These are phyloP conservation scores for Leccinum subrobustum DNA, from an alignment of 1,284 basidiomycete species.

Conservation along the genomic window DNA sequence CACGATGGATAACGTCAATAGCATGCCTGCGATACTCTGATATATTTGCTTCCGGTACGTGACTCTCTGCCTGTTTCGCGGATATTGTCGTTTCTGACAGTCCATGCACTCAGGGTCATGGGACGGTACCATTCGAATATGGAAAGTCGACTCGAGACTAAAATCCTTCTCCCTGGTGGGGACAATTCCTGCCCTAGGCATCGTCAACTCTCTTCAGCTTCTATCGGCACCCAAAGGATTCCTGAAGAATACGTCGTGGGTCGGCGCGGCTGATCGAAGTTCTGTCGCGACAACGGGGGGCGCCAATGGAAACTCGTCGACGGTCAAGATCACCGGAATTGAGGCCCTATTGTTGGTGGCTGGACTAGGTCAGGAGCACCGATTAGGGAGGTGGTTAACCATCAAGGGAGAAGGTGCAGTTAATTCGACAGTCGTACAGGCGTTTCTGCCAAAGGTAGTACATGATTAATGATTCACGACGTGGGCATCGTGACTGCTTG, in stretches of 20 bases:
- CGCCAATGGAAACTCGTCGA: constrained; percentile 10
- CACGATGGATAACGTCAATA: constrained; percentile 90
- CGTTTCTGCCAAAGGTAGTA: constrained; percentile 24
- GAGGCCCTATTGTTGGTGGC: constrained; percentile 68
- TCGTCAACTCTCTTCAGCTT: constrained; percentile 90
- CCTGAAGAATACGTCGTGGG: constrained; percentile 24
- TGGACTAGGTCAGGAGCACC: constrained; percentile 84
- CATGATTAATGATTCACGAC: constrained; percentile 7
- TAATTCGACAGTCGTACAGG: constrained; percentile 73
- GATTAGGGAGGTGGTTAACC: constrained; percentile 86
- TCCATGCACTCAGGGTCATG: constrained; percentile 69
- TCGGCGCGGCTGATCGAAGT: neutral
- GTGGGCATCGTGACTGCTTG: neutral
- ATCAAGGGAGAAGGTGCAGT: constrained; percentile 66
- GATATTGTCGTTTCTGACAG: constrained; percentile 5
- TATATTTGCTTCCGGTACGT: constrained; percentile 83
- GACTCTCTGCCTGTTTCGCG: neutral
- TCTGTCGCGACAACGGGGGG: neutral
- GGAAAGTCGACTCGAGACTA: constrained; percentile 80
- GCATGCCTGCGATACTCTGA: constrained; percentile 87
- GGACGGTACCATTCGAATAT: constrained; percentile 86
- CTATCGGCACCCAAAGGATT: constrained; percentile 59
- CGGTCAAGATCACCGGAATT: constrained; percentile 24
- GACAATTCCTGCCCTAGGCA: constrained; percentile 66
- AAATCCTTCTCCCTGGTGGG: constrained; percentile 73